Base-by-base conservation (phyloP, 2,329 filamentous ascomycete genomes). In the Colletotrichum australisinense region DNA sequence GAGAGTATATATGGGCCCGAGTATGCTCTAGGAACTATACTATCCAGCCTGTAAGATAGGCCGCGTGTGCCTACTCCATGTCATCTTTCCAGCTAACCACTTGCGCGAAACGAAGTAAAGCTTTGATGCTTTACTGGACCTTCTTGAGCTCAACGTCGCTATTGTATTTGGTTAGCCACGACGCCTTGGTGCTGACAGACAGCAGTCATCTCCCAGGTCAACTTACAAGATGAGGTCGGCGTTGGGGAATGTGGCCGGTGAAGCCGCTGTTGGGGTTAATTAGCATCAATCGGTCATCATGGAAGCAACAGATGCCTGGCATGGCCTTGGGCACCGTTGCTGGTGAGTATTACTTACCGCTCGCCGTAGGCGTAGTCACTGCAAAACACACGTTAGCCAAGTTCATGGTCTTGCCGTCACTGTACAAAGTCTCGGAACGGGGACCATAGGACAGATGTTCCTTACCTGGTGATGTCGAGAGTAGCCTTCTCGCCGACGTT, bases 401-500 rank as follows among this genome's bases (percentile, higher is more conserved):
- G 6, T 5, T 7, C 12, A 11, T 16, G 30, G 5, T 19, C 9
- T 9, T 11, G 11, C 2, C 24, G 28, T n/a, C 30, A 16, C n/a
- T 19, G 14, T 28, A 16, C 19, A 53, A 42, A 42, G 38, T 14
- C 38, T 1, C 26, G 26, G 26, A 42, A 6, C 16, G 38, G 4
- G 9, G 63, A 22, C 32, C 14, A 7, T 19, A 30, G 26, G 49
- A 8, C 16, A 19, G 38, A 19, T 8, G 11, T 38, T 67, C 55
- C 89, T 83, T 88, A 95, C 93, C 89, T 88, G 75, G 92, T 89
- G 81, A 98, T 98, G 77, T 92, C 93, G 76, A 99, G 88, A 64
- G 91, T 94, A 67, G 95, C 92, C 87, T 94, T 96, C 89, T 98
- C 96, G 82, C 96, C 95, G 72, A 97, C 87, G 81, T 93, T 92